These are phyloP conservation scores for Pleurostoma richardsiae DNA, from an alignment of 2,329 filamentous ascomycete species.

Conservation along the genomic window DNA sequence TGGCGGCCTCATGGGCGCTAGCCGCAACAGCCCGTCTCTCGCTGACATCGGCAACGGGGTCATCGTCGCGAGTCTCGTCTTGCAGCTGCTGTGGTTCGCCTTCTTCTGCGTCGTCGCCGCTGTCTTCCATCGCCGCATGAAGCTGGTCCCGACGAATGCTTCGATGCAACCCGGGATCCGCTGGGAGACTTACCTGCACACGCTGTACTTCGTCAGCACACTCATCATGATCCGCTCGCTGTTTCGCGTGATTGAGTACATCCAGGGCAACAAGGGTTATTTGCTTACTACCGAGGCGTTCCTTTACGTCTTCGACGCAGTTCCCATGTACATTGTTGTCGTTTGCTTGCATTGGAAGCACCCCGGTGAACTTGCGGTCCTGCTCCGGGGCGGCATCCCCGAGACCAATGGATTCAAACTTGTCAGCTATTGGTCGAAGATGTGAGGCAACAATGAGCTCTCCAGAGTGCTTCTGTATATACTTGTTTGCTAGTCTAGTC, in stretches of 20 bases:
- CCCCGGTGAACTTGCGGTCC: neutral
- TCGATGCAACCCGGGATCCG: conserved; percentile 8
- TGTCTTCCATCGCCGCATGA: conserved; percentile 37
- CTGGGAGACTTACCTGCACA: conserved; percentile 22
- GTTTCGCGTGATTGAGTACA: conserved; percentile 43
- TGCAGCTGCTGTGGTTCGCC: conserved; percentile 45
- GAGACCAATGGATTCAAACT: neutral
- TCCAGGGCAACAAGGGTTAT: conserved; percentile 33
- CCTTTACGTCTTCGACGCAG: conserved; percentile 28
- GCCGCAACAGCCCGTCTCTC: neutral
- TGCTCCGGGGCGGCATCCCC: neutral
- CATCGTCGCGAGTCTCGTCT: conserved; percentile 30
- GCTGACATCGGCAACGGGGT: conserved; percentile 8
- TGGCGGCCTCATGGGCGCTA: conserved; percentile 18
- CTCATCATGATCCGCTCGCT: conserved; percentile 43
- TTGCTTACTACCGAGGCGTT: conserved; percentile 39
- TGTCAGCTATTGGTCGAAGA: neutral
- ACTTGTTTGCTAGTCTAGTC: too few relatives aligned
- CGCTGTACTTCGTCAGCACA: conserved; percentile 34
- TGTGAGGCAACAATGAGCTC: too few relatives aligned
- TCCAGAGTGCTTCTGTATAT: too few relatives aligned
- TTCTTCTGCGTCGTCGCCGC: conserved; percentile 38
- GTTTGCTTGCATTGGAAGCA: conserved; percentile 1
- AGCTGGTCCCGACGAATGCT: neutral
- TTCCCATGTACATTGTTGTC: conserved; percentile 5